Evolutionary conservation across 495 filamentous ascomycete species (phyloP), one percentile per base, ranked within the genome.

Genomic region (Penicillium manginii): DNA sequence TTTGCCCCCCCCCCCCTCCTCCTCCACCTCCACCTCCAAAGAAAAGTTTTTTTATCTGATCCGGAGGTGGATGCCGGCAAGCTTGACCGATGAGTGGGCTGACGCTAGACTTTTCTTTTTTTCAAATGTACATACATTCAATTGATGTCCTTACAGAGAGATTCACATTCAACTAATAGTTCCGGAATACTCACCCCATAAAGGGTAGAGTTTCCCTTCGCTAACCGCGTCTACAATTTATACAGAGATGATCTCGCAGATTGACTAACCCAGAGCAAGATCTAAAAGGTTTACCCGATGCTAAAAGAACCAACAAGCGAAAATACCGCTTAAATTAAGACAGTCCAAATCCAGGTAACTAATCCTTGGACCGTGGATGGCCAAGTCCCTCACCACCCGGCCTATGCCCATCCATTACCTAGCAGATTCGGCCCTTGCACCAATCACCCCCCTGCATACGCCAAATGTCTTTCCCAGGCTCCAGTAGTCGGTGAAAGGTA

Each of bases 1-100:
- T 37, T 19, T 33, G 21, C 29, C 23, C 32, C 35, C 31, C 31
- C 31, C 31, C 31, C 31, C 31, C 31, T 11, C 14, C 37, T 15
- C 40, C 7, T 43, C 40, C 40, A 17, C n/a, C 40, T 32, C 55
- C 46, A 50, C 18, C 7, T 29, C n/a, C n/a, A n/a, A n/a, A n/a
- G n/a, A n/a, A 26, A 57, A 43, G 48, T 48, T 47, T 23, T 62
- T 62, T 69, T 69, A 69, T 69, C 66, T 54, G 66, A 69, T 69
- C 64, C 65, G 62, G 50, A 32, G 39, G 50, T 62, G 50, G 47
- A 53, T 46, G 43, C 58, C 57, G 59, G 63, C 23, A 59, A 56
- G 26, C 49, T 45, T 43, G 35, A 42, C 45, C 54, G 19, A 46
- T 17, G 50, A 60, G 66, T 68, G 66, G 66, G 60, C 63, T 68